Evolutionary conservation across 2,329 filamentous ascomycete species (phyloP).

Genomic region (Scedosporium apiospermum): DNA sequence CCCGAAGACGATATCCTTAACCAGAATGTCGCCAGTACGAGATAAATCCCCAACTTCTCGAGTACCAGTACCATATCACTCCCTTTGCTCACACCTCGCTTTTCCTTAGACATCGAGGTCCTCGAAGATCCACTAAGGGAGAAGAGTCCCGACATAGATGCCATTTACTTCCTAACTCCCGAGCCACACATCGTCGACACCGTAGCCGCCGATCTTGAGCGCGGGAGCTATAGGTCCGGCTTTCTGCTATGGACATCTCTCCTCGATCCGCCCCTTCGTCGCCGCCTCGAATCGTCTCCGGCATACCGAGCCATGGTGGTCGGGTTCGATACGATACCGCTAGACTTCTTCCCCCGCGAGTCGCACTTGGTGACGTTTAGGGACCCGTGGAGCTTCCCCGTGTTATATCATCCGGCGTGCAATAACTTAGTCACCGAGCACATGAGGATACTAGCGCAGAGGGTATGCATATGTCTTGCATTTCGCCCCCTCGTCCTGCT

Average conservation of each 20-base stretch:
- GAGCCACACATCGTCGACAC: conserved; percentile 86
- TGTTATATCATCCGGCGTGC: conserved; percentile 84
- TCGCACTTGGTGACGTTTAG: conserved; percentile 85
- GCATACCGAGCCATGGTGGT: conserved; percentile 64
- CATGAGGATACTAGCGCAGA: conserved; percentile 78
- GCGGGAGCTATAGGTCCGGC: conserved; percentile 66
- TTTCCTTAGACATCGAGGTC: conserved; percentile 70
- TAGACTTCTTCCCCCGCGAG: conserved; percentile 86
- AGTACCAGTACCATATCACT: background rate
- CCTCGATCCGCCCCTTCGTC: conserved; percentile 59
- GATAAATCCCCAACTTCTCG: background rate
- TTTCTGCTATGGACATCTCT: conserved; percentile 81
- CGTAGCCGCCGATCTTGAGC: conserved; percentile 84
- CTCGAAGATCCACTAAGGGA: conserved; percentile 84
- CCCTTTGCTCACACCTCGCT: conserved; percentile 11
- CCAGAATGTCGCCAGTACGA: conserved; percentile 88
- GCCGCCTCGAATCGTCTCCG: conserved; percentile 63
- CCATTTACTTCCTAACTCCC: conserved; percentile 83
- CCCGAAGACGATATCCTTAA: conserved; percentile 97
- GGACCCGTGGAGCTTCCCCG: conserved; percentile 92
- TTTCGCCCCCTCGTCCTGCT: no score
- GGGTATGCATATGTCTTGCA: conserved; percentile 51
- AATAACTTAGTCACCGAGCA: conserved; percentile 75
- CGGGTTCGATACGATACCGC: conserved; percentile 72
- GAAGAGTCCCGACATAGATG: conserved; percentile 82